phyloP scores from a whole-genome alignment of 306 rosid genomes.

The Castanea mollissima region DNA sequence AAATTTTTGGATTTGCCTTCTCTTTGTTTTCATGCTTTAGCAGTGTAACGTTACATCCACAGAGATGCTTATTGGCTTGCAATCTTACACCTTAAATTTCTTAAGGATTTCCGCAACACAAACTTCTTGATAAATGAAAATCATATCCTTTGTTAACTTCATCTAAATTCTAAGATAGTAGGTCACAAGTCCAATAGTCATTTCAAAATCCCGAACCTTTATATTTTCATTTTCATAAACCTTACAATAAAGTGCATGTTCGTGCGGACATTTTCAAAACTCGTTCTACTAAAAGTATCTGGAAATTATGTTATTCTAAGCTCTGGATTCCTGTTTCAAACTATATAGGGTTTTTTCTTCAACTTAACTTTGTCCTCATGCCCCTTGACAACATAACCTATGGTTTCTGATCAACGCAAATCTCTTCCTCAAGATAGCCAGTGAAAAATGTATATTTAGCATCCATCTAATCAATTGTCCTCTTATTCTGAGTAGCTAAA shows the following conservation, averaged over 20 bases:
- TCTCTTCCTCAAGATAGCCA: neutral
- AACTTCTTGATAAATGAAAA: neutral
- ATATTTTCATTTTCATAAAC: neutral
- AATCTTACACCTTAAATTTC: constrained; percentile 1
- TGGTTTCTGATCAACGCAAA: neutral
- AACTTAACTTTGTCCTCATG: neutral
- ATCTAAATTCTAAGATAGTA: neutral
- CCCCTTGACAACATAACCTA: neutral
- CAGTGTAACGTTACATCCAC: neutral
- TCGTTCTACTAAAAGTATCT: neutral
- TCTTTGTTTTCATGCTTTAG: neutral
- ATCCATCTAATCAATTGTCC: neutral
- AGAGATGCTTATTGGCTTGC: neutral
- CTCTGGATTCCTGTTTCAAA: neutral
- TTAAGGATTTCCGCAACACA: neutral
- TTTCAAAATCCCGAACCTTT: neutral
- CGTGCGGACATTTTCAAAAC: neutral
- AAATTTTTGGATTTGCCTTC: neutral
- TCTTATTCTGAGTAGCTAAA: neutral
- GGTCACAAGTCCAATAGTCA: neutral
- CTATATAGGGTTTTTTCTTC: neutral
- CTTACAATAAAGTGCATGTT: neutral
- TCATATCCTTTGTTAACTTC: neutral
- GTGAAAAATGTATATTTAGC: neutral
- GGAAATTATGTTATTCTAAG: neutral